Percentiles rank a stretch among this genome's conserved stretches.
phyloP scores from a whole-genome alignment of 148 eudicot species.

The Talinum fruticosum region DNA sequence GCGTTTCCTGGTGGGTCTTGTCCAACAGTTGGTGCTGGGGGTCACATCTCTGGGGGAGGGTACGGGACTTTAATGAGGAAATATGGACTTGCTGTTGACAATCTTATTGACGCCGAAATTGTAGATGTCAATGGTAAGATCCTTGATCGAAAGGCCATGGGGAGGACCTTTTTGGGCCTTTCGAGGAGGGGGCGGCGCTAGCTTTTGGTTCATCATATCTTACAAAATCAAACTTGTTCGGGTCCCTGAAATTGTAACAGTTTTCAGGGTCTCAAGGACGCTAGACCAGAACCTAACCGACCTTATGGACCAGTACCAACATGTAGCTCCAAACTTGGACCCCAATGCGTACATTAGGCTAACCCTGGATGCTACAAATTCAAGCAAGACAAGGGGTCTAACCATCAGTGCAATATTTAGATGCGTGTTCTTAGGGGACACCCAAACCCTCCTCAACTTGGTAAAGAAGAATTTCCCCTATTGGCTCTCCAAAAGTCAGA shows the following conservation, averaged over 20 bases:
- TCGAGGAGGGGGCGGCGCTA: neutral
- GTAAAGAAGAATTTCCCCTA: neutral
- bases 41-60: slow-evolving; percentile 5
- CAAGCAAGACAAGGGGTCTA: neutral
- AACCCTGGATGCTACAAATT: neutral
- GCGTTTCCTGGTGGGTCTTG: neutral
- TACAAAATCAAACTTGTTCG: neutral
- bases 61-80: neutral
- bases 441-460: neutral
- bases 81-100: neutral
- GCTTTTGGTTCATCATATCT: neutral
- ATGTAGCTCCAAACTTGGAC: neutral
- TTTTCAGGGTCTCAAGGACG: neutral
- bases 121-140: neutral
- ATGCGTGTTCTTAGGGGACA: neutral
- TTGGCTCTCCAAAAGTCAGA: neutral
- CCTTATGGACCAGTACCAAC: slow-evolving; percentile 1
- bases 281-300: neutral
- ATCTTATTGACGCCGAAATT: neutral
- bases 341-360: neutral
- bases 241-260: neutral
- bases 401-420: neutral
- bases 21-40: neutral
- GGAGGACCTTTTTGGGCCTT: neutral
- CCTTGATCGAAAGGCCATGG: neutral